phyloP scores from a whole-genome alignment of 495 filamentous ascomycete species.

The Parathielavia hyrcaniae region DNA sequence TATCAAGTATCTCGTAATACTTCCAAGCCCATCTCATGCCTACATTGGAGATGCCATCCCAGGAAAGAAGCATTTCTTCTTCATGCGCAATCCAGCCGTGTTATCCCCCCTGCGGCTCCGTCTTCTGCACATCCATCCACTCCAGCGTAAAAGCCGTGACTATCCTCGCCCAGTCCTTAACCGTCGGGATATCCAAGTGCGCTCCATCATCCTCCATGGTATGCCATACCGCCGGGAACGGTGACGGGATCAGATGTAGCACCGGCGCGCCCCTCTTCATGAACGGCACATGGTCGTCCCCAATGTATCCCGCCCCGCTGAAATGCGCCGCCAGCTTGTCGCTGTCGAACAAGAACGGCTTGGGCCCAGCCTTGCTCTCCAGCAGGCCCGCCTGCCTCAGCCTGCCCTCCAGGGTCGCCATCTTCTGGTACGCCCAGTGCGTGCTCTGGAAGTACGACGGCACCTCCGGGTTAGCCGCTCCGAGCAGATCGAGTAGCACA shows the following conservation, averaged over 20 bases:
- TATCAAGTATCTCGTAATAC: no score
- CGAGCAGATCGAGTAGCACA: slow-evolving; percentile 81
- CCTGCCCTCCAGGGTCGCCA: slow-evolving; percentile 62
- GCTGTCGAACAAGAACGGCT: slow-evolving; percentile 44
- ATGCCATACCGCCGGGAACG: slow-evolving; percentile 81
- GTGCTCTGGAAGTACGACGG: slow-evolving; percentile 77
- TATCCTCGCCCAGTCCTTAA: slow-evolving; percentile 78
- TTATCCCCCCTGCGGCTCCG: slow-evolving; percentile 12
- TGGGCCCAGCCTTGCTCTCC: slow-evolving; percentile 25
- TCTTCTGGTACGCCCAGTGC: slow-evolving; percentile 79
- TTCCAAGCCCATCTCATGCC: no score
- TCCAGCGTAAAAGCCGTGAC: slow-evolving; percentile 74
- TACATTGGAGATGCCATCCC: no score
- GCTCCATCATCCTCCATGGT: slow-evolving; percentile 70
- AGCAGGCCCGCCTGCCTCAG: slow-evolving; percentile 49
- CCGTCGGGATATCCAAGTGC: slow-evolving; percentile 69
- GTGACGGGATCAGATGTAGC: slow-evolving; percentile 73
- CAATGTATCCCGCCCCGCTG: slow-evolving; percentile 36
- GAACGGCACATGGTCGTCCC: slow-evolving; percentile 86
- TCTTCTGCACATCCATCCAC: slow-evolving; percentile 60
- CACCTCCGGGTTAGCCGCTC: slow-evolving; percentile 56
- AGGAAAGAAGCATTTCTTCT: no score
- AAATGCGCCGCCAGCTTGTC: slow-evolving; percentile 49
- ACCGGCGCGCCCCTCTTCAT: slow-evolving; percentile 70
- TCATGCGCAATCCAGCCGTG: no score